Evolutionary conservation across 2,329 filamentous ascomycete genomes (phyloP).

Genomic region (Sclerotinia spermophila): DNA sequence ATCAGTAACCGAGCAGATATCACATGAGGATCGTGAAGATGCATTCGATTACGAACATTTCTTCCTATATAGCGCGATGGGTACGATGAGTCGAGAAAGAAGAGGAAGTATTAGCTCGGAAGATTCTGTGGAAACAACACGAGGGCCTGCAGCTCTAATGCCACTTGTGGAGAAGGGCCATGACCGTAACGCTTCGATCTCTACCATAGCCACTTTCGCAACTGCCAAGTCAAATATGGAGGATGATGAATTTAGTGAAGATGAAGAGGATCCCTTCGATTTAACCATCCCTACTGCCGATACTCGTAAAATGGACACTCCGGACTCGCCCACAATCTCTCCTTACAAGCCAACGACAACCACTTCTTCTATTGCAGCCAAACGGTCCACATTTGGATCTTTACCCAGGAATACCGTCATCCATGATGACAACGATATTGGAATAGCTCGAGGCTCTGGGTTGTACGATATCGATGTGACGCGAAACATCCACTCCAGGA

Average conservation of each 20-base stretch:
- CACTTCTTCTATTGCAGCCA: conserved; percentile 28
- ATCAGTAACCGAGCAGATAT: conserved; percentile 55
- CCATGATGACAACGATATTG: conserved; percentile 19
- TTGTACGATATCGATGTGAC: conserved; percentile 40
- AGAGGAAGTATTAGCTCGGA: conserved; percentile 55
- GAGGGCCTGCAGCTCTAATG: conserved; percentile 39
- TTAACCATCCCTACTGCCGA: neutral
- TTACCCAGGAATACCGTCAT: conserved; percentile 17
- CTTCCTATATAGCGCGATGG: conserved; percentile 89
- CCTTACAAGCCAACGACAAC: conserved; percentile 9
- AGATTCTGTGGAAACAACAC: conserved; percentile 59
- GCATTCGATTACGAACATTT: conserved; percentile 97
- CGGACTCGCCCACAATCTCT: neutral
- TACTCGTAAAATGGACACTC: neutral
- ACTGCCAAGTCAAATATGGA: conserved; percentile 55
- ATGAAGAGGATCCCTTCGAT: conserved; percentile 35
- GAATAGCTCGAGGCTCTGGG: conserved; percentile 23
- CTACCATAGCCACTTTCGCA: conserved; percentile 59
- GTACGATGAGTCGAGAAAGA: conserved; percentile 60
- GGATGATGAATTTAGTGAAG: conserved; percentile 39
- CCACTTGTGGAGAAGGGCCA: conserved; percentile 5
- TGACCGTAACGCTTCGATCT: conserved; percentile 51
- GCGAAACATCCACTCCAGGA: conserved; percentile 51
- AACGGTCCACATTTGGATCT: conserved; percentile 34
- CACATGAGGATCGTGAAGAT: conserved; percentile 90